Evolutionary conservation across 805 yeast genomes (phyloP).

Genomic region (Myxozyma neglecta): DNA sequence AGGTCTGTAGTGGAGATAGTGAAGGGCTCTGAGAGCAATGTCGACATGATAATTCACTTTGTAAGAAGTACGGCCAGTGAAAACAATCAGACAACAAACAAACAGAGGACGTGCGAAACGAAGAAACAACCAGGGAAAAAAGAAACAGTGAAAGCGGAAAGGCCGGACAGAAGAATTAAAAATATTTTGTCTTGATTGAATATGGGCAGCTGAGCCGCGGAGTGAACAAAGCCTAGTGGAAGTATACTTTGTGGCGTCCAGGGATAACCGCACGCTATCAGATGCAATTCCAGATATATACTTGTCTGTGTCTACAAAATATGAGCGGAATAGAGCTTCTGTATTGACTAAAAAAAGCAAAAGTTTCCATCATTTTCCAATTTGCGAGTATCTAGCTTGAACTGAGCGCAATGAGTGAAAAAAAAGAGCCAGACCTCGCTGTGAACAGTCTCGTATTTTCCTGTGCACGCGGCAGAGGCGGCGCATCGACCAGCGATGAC

Average conservation of each 20-base stretch:
- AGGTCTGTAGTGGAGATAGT: neutral
- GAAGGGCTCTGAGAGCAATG: too few species aligned
- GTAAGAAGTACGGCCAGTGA: too few species aligned
- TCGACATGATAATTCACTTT: too few species aligned
- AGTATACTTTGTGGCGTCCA: neutral
- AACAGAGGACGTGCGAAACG: too few species aligned
- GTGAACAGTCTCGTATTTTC: neutral
- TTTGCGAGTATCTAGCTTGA: neutral
- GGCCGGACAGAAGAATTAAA: neutral
- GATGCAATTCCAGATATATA: neutral
- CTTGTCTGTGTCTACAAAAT: neutral
- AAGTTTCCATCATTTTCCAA: too few species aligned
- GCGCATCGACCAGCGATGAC: neutral
- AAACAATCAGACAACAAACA: too few species aligned
- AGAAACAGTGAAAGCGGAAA: neutral
- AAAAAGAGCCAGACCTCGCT: too few species aligned
- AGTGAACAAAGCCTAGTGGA: neutral
- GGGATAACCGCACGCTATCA: neutral
- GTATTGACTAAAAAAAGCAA: too few species aligned
- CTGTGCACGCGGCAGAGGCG: neutral
- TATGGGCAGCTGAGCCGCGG: neutral
- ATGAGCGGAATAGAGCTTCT: neutral
- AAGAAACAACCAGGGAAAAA: too few species aligned
- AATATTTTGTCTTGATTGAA: neutral
- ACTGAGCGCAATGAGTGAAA: neutral